Evolutionary conservation across 768 basidiomycete species (phyloP), one percentile per base, ranked within the genome.

Genomic region (Boletus tylopilopsis): DNA sequence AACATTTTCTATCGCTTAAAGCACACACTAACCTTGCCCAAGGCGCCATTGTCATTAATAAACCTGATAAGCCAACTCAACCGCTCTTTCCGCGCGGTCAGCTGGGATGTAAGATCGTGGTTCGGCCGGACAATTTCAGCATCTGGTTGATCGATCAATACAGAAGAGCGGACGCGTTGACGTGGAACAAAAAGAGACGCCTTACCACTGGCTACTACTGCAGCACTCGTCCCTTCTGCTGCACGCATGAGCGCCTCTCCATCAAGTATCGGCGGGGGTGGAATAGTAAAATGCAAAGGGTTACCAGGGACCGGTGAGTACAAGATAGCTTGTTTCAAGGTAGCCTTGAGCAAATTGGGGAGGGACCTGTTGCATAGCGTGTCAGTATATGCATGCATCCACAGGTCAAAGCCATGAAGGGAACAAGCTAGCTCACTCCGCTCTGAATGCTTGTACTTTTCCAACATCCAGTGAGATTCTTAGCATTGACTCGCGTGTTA

Each of bases 61-160:
- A 93, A 95, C 22, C 76, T 77, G 56, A 95, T 89, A n/a, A 97
- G 74, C 77, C 89, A 91, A 46, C 81, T 82, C 24, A 94, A 71
- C 32, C 90, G 74, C 47, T 86, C 82, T 60, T 85, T 85, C 24
- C 90, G 79, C 34, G 81, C 82, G 5, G 76, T 77, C 55, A 97
- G 68, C 62, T 94, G 93, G 2, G 83, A 76, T 15, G 82, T 82
- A 35, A 95, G 72, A 63, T 96, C 94, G 58, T 90, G 86, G 53
- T 87, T 87, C 9, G 80, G 75, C 34, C 79, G 70, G 42, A 93
- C 82, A 55, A 90, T 74, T 66, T 84, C 74, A 23, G 75, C 56
- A 71, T 92, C 82, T 86, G 63, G 12, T 6, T 11, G 23, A 11
- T 25, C 18, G 30, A 23, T 50, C 37, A 35, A 35, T n/a, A 41